Evolutionary conservation across 148 eudicot genomes (phyloP).

Genomic region (Fagopyrum esculentum): DNA sequence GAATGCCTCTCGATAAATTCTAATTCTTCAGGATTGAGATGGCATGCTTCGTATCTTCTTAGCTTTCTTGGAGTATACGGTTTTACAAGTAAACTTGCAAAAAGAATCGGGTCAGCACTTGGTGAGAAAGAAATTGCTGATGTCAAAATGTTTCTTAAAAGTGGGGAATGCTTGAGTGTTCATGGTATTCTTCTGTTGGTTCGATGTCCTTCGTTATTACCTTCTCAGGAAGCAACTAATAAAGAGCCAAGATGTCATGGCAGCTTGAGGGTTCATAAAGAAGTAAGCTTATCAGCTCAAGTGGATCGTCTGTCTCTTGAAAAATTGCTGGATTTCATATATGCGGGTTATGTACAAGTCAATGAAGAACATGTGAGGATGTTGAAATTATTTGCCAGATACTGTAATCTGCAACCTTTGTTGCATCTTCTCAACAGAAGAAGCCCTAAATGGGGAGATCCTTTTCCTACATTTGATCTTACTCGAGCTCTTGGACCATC

Average conservation of each 20-base stretch:
- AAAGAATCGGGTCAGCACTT: constrained; percentile 36
- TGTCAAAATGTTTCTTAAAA: constrained; percentile 42
- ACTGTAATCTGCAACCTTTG: constrained; percentile 54
- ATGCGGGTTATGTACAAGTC: constrained; percentile 55
- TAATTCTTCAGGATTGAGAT: constrained; percentile 50
- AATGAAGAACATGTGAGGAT: constrained; percentile 43
- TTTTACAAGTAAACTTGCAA: constrained; percentile 57
- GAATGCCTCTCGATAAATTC: constrained; percentile 32
- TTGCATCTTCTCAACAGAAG: constrained; percentile 40
- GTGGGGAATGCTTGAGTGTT: constrained; percentile 47
- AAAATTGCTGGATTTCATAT: constrained; percentile 64
- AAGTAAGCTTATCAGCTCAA: constrained; percentile 58
- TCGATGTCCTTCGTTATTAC: constrained; percentile 66
- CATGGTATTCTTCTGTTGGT: constrained; percentile 54
- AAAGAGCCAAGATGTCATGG: constrained; percentile 19
- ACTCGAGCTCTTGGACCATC: constrained; percentile 50
- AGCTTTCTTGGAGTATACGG: constrained; percentile 60
- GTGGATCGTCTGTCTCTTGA: constrained; percentile 52
- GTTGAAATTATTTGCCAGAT: constrained; percentile 56
- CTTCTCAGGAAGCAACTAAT: constrained; percentile 24
- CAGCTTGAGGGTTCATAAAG: constrained; percentile 22
- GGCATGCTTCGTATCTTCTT: constrained; percentile 71
- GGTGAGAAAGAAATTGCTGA: constrained; percentile 48
- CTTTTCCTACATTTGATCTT: constrained; percentile 54
- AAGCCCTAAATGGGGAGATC: constrained; percentile 66